Evolutionary conservation across 2,329 filamentous ascomycete genomes (phyloP), one percentile per base, ranked within the genome.

Genomic region (Claviceps humidiphila): DNA sequence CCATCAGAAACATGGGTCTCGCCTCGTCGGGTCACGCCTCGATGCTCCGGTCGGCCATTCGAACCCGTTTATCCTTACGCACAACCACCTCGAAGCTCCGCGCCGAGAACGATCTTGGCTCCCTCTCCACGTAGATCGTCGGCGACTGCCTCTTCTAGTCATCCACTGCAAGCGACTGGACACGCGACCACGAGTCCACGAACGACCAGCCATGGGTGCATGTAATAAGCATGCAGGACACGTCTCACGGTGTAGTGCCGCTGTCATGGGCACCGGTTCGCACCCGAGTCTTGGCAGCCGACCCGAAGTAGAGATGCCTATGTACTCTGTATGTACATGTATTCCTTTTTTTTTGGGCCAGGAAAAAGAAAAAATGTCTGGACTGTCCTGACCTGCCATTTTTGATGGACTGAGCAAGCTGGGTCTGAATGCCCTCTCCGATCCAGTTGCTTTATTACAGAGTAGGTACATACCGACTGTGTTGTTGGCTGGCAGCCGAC

Each of bases 81-180:
- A 26, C 47, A 49, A 49, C 9, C 30, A 34, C 47, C 47, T 41
- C 39, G 16, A 45, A 44, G 11, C 13, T 51, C 30, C 5, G 49
- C 17, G 16, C 30, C 42, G 26, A 40, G 26, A 26, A 8, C 40
- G 3, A 50, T 49, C 20, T 49, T 42, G 41, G 49, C 26, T 37
- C 44, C 5, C 16, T 41, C 4, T 26, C 40, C 17, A 34, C 17
- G 49, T 34, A 30, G 41, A 39, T 45, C 9, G 49, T 38, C 30
- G 26, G 41, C 30, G 20, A 34, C 20, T 51, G 49, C 40, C 50
- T 40, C 50, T 51, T 51, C 42, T n/a, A 22, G 42, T 26, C 37
- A n/a, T 7, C 11, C 16, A 22, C 42, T 16, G 14, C 37, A 46
- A n/a, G 26, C 42, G 11, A 17, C n/a, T 20, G 24, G 4, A 44